phyloP scores from a whole-genome alignment of 164 flowering plant species.

The Litsea cubeba region DNA sequence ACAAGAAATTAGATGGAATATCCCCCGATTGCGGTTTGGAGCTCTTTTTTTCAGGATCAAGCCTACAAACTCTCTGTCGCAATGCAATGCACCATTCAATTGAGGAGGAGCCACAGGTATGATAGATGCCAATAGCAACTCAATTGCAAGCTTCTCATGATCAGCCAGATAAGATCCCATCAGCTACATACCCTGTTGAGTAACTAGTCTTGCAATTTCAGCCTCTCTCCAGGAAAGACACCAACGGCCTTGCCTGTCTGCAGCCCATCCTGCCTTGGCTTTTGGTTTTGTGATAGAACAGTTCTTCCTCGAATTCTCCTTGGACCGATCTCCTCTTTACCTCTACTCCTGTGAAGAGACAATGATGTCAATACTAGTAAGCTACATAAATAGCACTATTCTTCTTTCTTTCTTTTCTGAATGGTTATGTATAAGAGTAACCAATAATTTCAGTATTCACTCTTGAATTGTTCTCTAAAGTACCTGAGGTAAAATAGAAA shows the following conservation, averaged over 20 bases:
- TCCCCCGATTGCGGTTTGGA: neutral
- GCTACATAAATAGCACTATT: neutral
- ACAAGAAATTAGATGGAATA: neutral
- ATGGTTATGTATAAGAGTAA: neutral
- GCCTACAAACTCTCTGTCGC: neutral
- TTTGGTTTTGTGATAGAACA: conserved; percentile 6
- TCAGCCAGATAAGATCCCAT: neutral
- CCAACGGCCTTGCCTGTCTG: conserved; percentile 6
- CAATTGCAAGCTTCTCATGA: neutral
- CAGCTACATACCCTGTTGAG: neutral
- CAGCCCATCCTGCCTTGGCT: conserved; percentile 8
- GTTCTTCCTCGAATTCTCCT: neutral
- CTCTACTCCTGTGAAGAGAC: conserved; percentile 14
- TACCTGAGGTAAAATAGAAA: conserved; percentile 42
- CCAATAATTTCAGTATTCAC: neutral
- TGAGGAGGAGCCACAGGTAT: neutral
- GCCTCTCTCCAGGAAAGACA: conserved; percentile 31
- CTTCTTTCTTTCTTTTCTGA: too few species aligned
- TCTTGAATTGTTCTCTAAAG: neutral
- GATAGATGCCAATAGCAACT: neutral
- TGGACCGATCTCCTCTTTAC: conserved; percentile 7
- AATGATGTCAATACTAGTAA: neutral
- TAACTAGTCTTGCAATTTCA: conserved; percentile 12
- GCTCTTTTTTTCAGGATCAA: neutral
- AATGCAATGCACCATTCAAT: neutral